Evolutionary conservation across 305 asterid genomes (phyloP).

Genomic region (Fraxinus baroniana): DNA sequence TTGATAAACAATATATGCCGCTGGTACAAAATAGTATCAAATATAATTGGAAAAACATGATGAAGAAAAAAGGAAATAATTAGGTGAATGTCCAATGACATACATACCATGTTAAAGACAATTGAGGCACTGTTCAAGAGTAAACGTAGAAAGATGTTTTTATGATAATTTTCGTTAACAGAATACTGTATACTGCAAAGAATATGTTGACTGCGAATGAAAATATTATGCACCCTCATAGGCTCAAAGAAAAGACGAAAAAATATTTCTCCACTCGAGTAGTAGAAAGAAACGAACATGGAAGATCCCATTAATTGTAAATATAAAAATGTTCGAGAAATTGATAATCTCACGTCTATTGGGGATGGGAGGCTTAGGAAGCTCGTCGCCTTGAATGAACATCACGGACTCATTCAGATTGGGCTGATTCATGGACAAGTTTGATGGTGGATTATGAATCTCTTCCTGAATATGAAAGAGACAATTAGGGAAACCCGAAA

Average conservation of each 20-base stretch:
- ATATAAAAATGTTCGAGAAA: background rate
- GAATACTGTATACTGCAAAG: slow-evolving; percentile 41
- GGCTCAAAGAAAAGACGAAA: background rate
- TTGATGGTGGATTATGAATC: slow-evolving; percentile 65
- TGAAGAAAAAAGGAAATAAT: background rate
- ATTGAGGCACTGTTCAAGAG: slow-evolving; percentile 6
- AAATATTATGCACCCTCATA: slow-evolving; percentile 25
- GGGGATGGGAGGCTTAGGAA: slow-evolving; percentile 83
- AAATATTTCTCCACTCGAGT: background rate
- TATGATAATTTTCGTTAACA: background rate
- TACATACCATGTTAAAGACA: background rate
- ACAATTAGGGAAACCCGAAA: background rate
- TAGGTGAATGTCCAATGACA: background rate
- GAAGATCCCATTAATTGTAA: too few relatives aligned
- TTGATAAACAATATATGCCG: slow-evolving; percentile 37
- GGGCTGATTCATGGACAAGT: slow-evolving; percentile 62
- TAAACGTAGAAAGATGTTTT: slow-evolving; percentile 25
- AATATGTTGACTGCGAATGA: slow-evolving; percentile 30
- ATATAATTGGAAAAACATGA: slow-evolving; percentile 22
- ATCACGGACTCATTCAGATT: slow-evolving; percentile 57
- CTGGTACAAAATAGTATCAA: slow-evolving; percentile 16
- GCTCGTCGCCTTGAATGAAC: slow-evolving; percentile 79
- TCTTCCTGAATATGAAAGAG: slow-evolving; percentile 53
- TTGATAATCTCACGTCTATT: slow-evolving; percentile 67
- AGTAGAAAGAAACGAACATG: background rate